Conservation (phyloP, 495 filamentous ascomycete species). For the Aspergillus baeticus region DNA sequence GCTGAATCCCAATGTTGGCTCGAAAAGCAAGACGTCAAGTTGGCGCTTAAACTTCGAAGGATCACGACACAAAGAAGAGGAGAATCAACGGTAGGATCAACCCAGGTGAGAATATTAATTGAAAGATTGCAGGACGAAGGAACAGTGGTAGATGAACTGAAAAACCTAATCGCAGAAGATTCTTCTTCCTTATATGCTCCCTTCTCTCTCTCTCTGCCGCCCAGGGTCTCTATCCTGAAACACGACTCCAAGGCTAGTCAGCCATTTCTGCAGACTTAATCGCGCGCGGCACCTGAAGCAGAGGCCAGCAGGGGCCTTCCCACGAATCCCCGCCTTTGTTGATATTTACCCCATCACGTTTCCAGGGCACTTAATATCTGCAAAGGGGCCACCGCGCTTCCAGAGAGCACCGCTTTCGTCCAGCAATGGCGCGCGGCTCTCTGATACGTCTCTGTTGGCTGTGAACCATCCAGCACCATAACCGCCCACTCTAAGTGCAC, state of each 20-base stretch:
- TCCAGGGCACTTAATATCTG: not conserved
- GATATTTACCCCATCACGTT: not conserved
- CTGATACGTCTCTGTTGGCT: not conserved
- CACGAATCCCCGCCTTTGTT: conserved; percentile 2
- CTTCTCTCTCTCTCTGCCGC: not conserved
- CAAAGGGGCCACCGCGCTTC: not conserved
- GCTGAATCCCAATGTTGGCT: not conserved
- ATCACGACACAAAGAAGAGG: not conserved
- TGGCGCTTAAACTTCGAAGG: not conserved
- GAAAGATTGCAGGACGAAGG: too few species aligned
- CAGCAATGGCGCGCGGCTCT: not conserved
- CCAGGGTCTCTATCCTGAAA: conserved; percentile 6
- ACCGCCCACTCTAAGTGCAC: not conserved
- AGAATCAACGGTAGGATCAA: not conserved
- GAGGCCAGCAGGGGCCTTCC: not conserved
- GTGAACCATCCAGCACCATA: not conserved
- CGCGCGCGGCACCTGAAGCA: conserved; percentile 7
- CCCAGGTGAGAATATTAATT: not conserved
- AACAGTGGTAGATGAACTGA: not conserved
- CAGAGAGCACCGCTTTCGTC: not conserved
- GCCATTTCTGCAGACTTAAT: not conserved
- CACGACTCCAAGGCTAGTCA: not conserved
- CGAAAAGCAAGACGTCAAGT: not conserved
- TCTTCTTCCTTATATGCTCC: not conserved
- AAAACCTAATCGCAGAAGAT: not conserved